Base-by-base conservation (phyloP, 495 filamentous ascomycete genomes). In the Gamarada debralockiae region DNA sequence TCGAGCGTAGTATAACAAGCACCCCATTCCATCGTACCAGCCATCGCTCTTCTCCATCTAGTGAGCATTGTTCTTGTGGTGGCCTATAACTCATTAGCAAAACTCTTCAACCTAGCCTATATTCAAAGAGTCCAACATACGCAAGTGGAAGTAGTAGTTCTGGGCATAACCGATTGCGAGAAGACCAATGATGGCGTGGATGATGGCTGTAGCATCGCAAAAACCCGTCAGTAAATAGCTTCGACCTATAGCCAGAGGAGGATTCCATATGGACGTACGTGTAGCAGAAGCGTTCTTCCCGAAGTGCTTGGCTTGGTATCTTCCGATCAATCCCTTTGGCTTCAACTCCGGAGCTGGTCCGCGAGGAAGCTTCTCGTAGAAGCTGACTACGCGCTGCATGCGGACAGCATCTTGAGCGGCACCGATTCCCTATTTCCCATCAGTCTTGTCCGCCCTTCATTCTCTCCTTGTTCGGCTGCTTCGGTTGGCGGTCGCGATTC, bases 51-150 rank as follows among this genome's bases (percentile, higher is more conserved):
- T 22, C 21, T 22, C 49, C 56, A 59, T 66, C 79, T 92, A 97
- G 78, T 97, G 92, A 61, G 90, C 87, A 69, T 97, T 90, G 84
- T 97, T 96, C 87, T 97, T 97, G 86, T 96, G 91, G 80, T 96
- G 90, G 58, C 92, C 92, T 97, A 60, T 34, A 45, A 55, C 25
- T 29, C 46, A 59, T 75, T 57, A 74, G 68, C 68, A 33, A 47
- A 2, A 13, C 12, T 27, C 3, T 45, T 64, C 52, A n/a, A 21
- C 24, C 48, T 14, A 12, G n/a, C n/a, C n/a, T n/a, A n/a, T n/a
- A n/a, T n/a, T 40, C 22, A 29, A 0, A 47, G 7, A 57, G n/a
- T 38, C 51, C 58, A 51, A 80, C 90, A 68, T 84, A 98, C 93
- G 90, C 59, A 97, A 82, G 74, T 99, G 95, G 87, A 95, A 97